phyloP scores from a whole-genome alignment of 805 yeast species.

The Metschnikowia lochheadii region DNA sequence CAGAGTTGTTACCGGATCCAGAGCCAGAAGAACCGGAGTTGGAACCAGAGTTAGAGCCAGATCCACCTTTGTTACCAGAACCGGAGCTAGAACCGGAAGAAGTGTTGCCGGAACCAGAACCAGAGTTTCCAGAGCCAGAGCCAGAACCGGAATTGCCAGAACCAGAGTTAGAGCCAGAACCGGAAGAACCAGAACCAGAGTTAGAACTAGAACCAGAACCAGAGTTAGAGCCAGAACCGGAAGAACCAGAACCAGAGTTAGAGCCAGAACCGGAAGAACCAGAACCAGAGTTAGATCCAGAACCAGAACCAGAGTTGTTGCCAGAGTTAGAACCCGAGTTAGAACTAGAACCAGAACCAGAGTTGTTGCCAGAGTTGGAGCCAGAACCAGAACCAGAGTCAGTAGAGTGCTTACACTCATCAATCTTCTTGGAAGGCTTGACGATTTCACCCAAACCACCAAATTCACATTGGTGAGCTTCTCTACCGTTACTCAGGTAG shows the following conservation, averaged over 20 bases:
- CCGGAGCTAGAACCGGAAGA: constrained; percentile 11
- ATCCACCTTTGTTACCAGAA: too few species aligned
- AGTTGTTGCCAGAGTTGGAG: neutral
- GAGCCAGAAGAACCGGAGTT: constrained; percentile 10
- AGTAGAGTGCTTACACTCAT: too few species aligned
- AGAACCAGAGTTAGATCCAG: too few species aligned
- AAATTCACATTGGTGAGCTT: neutral
- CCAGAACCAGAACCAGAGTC: neutral
- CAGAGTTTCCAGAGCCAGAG: neutral
- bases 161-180: constrained; percentile 14
- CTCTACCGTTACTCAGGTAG: neutral
- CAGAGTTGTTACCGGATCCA: neutral
- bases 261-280: neutral
- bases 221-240: neutral
- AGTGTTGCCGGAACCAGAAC: neutral
- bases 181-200: too few species aligned
- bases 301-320: neutral
- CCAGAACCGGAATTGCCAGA: constrained; percentile 25
- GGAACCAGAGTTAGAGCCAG: constrained; percentile 14
- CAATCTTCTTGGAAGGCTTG: neutral
- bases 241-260: neutral
- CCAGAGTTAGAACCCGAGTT: neutral
- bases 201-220: neutral
- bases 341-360: neutral
- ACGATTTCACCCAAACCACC: neutral